phyloP scores from a whole-genome alignment of 345 rosid species.

The Iberis pinnata region DNA sequence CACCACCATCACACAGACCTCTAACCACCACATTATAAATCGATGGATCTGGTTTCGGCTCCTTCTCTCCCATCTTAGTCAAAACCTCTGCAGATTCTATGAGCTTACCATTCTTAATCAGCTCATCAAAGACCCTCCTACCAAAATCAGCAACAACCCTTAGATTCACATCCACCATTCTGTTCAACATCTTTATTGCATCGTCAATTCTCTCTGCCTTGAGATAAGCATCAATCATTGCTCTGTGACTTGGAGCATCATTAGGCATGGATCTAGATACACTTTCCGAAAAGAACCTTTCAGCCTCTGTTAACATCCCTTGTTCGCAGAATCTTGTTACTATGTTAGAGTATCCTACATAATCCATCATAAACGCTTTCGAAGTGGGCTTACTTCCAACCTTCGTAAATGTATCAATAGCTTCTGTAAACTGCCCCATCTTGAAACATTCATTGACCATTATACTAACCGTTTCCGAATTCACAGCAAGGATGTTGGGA shows the following conservation, averaged over 20 bases:
- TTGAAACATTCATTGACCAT: constrained; percentile 95
- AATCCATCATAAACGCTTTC: constrained; percentile 77
- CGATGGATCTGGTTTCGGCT: constrained; percentile 82
- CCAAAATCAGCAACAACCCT: constrained; percentile 91
- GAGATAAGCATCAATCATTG: constrained; percentile 68
- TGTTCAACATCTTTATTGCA: constrained; percentile 50
- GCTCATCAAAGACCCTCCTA: constrained; percentile 53
- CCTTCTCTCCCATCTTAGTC: constrained; percentile 83
- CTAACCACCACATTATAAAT: constrained; percentile 77
- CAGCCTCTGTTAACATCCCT: constrained; percentile 74
- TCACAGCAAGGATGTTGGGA: constrained; percentile 67
- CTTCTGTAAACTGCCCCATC: constrained; percentile 57
- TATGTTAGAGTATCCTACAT: constrained; percentile 69
- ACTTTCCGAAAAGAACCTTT: constrained; percentile 48
- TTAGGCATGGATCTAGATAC: constrained; percentile 57
- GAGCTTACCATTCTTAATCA: constrained; percentile 67
- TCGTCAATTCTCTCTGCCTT: constrained; percentile 62
- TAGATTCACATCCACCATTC: constrained; percentile 69
- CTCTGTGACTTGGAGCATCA: constrained; percentile 64
- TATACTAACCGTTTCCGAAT: constrained; percentile 71
- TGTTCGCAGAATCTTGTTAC: constrained; percentile 66
- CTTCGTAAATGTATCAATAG: constrained; percentile 54
- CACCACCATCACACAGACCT: constrained; percentile 66
- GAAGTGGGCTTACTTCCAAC: constrained; percentile 63
- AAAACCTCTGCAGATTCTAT: constrained; percentile 56